Percentiles rank a stretch among this genome's conserved stretches.
phyloP scores from a whole-genome alignment of 441 rosid species.

The Bruguiera hainesii region DNA sequence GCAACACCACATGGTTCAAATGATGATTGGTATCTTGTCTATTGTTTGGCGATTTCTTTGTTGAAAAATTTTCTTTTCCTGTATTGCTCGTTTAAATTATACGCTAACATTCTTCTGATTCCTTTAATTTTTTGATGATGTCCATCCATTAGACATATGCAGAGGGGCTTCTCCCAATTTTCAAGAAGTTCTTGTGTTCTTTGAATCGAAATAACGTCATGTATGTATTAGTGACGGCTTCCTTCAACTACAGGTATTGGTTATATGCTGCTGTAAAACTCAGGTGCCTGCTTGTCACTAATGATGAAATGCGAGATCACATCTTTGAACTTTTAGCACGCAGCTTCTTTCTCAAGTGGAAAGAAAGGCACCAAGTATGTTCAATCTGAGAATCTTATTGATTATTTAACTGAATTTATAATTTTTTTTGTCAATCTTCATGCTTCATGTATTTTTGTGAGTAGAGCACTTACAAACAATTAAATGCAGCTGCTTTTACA shows the following conservation, averaged over 20 bases:
- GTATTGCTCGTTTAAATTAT: neutral
- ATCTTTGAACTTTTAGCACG: conserved; percentile 74
- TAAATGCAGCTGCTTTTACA: neutral
- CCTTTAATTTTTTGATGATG: neutral
- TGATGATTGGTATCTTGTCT: conserved; percentile 69
- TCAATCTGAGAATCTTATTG: neutral
- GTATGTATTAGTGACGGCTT: neutral
- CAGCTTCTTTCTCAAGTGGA: conserved; percentile 68
- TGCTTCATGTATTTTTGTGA: neutral
- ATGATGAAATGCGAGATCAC: conserved; percentile 95
- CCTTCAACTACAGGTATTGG: conserved; percentile 58
- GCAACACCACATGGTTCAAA: conserved; percentile 82
- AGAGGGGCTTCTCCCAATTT: neutral
- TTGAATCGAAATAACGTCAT: neutral
- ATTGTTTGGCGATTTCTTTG: too few relatives aligned
- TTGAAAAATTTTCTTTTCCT: neutral
- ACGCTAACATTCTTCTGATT: too few relatives aligned
- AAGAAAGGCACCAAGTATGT: conserved; percentile 84
- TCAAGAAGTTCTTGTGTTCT: neutral
- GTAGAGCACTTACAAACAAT: neutral
- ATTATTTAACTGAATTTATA: neutral
- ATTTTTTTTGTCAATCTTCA: neutral
- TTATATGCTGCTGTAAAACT: conserved; percentile 77
- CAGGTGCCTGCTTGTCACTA: conserved; percentile 74
- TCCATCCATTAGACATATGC: neutral